Evolutionary conservation across 306 rosid genomes (phyloP).

Genomic region (Sicyos baderoa): DNA sequence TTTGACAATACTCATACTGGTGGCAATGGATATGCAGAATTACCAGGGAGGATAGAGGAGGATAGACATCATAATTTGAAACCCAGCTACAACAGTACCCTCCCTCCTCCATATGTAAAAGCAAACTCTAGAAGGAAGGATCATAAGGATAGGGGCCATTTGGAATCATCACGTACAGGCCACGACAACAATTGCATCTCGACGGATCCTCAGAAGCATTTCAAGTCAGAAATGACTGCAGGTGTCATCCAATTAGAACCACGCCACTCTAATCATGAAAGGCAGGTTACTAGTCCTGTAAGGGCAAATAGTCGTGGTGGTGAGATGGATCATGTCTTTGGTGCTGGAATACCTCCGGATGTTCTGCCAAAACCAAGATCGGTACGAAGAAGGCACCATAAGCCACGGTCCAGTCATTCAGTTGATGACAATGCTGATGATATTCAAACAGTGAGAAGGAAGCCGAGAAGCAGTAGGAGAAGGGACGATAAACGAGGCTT

Average conservation of each 20-base stretch:
- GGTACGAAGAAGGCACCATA: slow-evolving; percentile 51
- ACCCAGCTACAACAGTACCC: slow-evolving; percentile 39
- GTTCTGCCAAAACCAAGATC: slow-evolving; percentile 55
- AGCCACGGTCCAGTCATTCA: slow-evolving; percentile 45
- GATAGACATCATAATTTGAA: slow-evolving; percentile 46
- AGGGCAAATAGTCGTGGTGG: slow-evolving; percentile 32
- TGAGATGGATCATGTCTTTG: slow-evolving; percentile 34
- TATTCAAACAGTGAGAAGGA: slow-evolving; percentile 34
- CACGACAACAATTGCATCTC: slow-evolving; percentile 23
- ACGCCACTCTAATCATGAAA: slow-evolving; percentile 41
- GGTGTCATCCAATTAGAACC: slow-evolving; percentile 36
- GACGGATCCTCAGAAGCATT: slow-evolving; percentile 31
- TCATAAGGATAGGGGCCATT: slow-evolving; percentile 25
- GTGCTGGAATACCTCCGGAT: slow-evolving; percentile 31
- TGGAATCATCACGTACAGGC: slow-evolving; percentile 27
- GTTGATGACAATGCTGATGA: slow-evolving; percentile 36
- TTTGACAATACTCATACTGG: slow-evolving; percentile 27
- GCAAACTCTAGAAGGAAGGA: slow-evolving; percentile 43
- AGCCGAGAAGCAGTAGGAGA: slow-evolving; percentile 57
- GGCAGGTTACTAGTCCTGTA: slow-evolving; percentile 32
- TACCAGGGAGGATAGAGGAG: slow-evolving; percentile 32
- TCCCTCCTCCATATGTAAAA: slow-evolving; percentile 89
- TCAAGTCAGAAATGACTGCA: slow-evolving; percentile 35
- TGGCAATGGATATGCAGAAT: slow-evolving; percentile 26
- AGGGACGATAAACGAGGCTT: slow-evolving; percentile 64